Percentiles rank a stretch among this genome's conserved stretches.
phyloP scores from a whole-genome alignment of 345 rosid genomes.

The Litchi chinensis region DNA sequence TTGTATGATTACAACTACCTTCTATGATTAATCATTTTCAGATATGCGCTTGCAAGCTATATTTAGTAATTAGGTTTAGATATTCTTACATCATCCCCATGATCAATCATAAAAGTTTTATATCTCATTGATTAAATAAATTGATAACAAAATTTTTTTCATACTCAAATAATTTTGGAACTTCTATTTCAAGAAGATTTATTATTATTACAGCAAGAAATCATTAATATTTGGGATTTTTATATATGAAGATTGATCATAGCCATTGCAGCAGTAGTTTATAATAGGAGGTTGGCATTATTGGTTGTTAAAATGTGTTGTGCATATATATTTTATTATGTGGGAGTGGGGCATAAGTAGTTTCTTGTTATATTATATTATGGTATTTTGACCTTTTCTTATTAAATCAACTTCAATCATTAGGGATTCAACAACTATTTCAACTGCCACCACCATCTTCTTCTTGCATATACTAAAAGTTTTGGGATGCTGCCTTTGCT shows the following conservation, averaged over 20 bases:
- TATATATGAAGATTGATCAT: too few relatives aligned
- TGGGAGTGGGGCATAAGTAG: constrained; percentile 22
- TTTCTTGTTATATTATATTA: neutral
- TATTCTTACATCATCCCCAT: too few relatives aligned
- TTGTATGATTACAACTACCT: neutral
- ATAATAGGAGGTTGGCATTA: neutral
- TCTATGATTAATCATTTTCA: neutral
- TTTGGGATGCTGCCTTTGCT: constrained; percentile 9
- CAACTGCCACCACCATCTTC: constrained; percentile 27
- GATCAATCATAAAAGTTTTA: too few relatives aligned
- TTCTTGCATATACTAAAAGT: neutral
- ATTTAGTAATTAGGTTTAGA: too few relatives aligned
- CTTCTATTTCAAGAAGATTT: too few relatives aligned
- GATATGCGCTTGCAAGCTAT: neutral
- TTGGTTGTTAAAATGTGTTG: constrained; percentile 19
- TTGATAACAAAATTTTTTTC: too few relatives aligned
- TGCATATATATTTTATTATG: neutral
- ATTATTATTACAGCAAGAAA: too few relatives aligned
- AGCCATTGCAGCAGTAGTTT: neutral
- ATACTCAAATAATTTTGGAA: too few relatives aligned
- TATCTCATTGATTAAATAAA: too few relatives aligned
- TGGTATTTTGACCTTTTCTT: constrained; percentile 10
- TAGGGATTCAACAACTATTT: constrained; percentile 27
- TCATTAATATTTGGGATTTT: too few relatives aligned
- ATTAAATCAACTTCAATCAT: constrained; percentile 35